Evolutionary conservation across 2,329 filamentous ascomycete species (phyloP), one percentile per base, ranked within the genome.

Genomic region (Botrytis paeoniae): DNA sequence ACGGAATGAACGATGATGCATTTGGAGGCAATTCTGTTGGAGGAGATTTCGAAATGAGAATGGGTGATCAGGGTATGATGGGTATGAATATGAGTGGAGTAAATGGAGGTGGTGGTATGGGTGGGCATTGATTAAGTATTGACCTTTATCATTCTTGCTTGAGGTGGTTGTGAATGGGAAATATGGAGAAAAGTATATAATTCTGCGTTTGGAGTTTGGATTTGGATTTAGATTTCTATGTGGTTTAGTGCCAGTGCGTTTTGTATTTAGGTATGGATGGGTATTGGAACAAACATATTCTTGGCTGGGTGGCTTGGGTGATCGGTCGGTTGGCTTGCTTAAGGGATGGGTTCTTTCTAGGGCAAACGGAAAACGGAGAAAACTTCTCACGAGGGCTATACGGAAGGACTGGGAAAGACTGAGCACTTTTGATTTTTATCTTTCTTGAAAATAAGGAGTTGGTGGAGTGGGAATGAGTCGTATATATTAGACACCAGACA

Each of bases 1-100:
- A 63, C 16, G 60, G 64, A 22, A 29, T 54, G 35, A 86, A 86
- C 71, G 75, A 73, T 25, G 79, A 81, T 74, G 66, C 77, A 6
- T 79, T 80, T 65, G 61, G 43, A 12, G 41, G 63, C 12, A 59
- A 51, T 25, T 35, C 51, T 16, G 73, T n/a, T 29, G 68, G 63
- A 37, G 48, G 64, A n/a, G 29, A 60, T 25, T 59, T 70, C 41
- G 41, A 70, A 60, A 62, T 60, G 51, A 43, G 51, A 45, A 45
- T n/a, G 41, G 68, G 37, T 35, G 54, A 20, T 20, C 51, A 59
- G 12, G 41, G 41, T 48, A 62, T 51, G 22, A 35, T 70, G 16
- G 29, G 48, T 60, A 70, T 73, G 32, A 32, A 39, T 35, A 71
- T 59, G 22, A 51, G 51, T 16, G 54, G 57, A 10, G n/a, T 20